Percentiles rank a stretch among this genome's conserved stretches.
phyloP scores from a whole-genome alignment of 1,284 basidiomycete species.

The Naganishia sp. region DNA sequence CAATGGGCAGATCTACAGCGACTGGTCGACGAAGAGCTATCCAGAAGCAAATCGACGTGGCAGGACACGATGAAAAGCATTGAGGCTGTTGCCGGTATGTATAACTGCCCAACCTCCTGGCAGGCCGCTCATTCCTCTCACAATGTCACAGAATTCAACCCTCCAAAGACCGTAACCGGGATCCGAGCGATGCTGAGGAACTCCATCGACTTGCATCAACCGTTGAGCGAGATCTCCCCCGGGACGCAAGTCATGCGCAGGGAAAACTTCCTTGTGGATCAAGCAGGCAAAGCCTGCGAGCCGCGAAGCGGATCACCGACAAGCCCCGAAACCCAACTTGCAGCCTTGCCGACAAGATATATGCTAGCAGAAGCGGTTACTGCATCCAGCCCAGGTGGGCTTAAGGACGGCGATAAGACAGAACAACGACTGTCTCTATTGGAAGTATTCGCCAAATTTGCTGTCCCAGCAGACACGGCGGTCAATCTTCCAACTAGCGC shows the following conservation, averaged over 20 bases:
- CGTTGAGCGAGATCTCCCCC: constrained; percentile 28
- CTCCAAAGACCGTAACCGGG: constrained; percentile 20
- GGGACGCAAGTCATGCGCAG: constrained; percentile 27
- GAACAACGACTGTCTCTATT: not conserved
- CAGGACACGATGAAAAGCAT: constrained; percentile 25
- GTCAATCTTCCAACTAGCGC: not conserved
- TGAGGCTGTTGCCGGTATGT: constrained; percentile 23
- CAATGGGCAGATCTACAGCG: constrained; percentile 22
- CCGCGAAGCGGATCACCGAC: not conserved
- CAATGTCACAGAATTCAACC: constrained; percentile 25
- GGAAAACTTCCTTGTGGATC: not conserved
- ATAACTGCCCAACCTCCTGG: not conserved
- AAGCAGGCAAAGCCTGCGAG: not conserved
- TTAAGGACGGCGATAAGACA: not conserved
- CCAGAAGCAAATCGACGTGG: constrained; percentile 24
- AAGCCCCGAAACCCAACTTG: not conserved
- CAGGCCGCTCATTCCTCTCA: not conserved
- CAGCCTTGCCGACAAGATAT: constrained; percentile 28
- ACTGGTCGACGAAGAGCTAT: constrained; percentile 20
- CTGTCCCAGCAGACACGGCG: not conserved
- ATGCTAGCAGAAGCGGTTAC: constrained; percentile 13
- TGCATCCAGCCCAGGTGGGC: not conserved
- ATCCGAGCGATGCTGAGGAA: constrained; percentile 22
- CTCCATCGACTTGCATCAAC: constrained; percentile 28
- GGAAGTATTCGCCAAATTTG: constrained; percentile 9